Conservation (phyloP, 495 filamentous ascomycete genomes). For the Xylaria scruposa region DNA sequence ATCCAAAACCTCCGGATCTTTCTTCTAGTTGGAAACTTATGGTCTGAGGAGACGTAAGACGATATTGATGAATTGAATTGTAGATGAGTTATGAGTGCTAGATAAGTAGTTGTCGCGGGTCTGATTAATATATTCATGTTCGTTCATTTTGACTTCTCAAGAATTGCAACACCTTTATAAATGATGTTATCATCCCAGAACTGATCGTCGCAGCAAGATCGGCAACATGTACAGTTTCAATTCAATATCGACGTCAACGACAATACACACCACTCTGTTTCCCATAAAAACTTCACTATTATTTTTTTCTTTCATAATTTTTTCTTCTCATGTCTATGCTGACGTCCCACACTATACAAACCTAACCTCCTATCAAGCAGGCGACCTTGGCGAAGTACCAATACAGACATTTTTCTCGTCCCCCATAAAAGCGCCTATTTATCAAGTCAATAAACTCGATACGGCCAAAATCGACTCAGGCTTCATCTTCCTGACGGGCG, state of each 20-base stretch:
- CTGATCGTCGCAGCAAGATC: not conserved
- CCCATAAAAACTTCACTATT: not conserved
- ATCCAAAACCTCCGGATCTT: not conserved
- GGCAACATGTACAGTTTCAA: slow-evolving; percentile 3
- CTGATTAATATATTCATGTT: not conserved
- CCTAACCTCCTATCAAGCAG: slow-evolving; percentile 10
- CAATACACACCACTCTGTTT: too few relatives aligned
- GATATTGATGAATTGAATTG: not conserved
- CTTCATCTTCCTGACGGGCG: slow-evolving; percentile 23
- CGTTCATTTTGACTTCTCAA: not conserved
- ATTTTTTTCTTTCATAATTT: not conserved
- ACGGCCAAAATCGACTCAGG: slow-evolving; percentile 10
- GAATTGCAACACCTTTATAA: not conserved
- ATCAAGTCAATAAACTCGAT: slow-evolving; percentile 23
- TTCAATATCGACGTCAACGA: not conserved
- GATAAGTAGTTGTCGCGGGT: not conserved
- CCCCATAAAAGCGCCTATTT: slow-evolving; percentile 16
- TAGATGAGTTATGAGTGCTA: slow-evolving; percentile 10
- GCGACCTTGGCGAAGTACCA: slow-evolving; percentile 15
- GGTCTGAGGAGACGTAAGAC: not conserved
- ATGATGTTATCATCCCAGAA: not conserved
- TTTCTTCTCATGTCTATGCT: not conserved
- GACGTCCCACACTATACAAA: slow-evolving; percentile 8
- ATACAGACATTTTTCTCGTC: slow-evolving; percentile 27
- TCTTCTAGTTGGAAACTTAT: not conserved